phyloP scores from a whole-genome alignment of 331 rosid species.

The Spiraea crenata region DNA sequence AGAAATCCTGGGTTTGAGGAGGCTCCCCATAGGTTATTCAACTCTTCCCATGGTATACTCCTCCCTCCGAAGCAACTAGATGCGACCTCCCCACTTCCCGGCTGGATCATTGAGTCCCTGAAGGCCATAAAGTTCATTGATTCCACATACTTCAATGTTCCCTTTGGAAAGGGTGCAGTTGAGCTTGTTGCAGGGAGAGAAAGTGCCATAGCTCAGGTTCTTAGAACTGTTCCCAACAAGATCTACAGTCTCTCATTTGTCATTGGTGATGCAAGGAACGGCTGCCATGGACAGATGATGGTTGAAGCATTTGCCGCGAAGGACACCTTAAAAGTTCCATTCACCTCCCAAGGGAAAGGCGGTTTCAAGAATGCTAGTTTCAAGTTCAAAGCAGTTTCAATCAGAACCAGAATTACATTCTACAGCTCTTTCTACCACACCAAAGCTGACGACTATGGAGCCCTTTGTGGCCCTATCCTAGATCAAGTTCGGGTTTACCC shows the following conservation, averaged over 20 bases:
- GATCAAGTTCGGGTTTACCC: conserved; percentile 66
- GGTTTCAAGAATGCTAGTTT: conserved; percentile 49
- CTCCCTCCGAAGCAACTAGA: conserved; percentile 90
- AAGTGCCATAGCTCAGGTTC: conserved; percentile 82
- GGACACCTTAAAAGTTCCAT: conserved; percentile 74
- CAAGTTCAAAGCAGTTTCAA: conserved; percentile 61
- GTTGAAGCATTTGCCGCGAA: conserved; percentile 88
- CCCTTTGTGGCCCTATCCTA: conserved; percentile 90
- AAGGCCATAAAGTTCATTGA: conserved; percentile 86
- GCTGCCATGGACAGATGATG: conserved; percentile 90
- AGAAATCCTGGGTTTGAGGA: conserved; percentile 78
- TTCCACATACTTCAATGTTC: conserved; percentile 75
- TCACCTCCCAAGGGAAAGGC: conserved; percentile 73
- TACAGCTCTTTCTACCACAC: conserved; percentile 89
- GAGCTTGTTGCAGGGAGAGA: conserved; percentile 96
- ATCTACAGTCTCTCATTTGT: conserved; percentile 59
- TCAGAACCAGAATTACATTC: conserved; percentile 84
- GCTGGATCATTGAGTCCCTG: conserved; percentile 90
- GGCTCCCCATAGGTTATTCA: conserved; percentile 74
- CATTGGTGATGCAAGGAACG: conserved; percentile 79
- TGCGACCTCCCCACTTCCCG: conserved; percentile 76
- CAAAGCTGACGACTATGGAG: conserved; percentile 62
- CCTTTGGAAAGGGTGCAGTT: conserved; percentile 62
- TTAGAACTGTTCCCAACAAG: conserved; percentile 65
- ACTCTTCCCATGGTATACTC: conserved; percentile 76